These are phyloP conservation scores for Pythium chondricola DNA, from an alignment of 352 stramenopile genomes.

Conservation along the genomic window DNA sequence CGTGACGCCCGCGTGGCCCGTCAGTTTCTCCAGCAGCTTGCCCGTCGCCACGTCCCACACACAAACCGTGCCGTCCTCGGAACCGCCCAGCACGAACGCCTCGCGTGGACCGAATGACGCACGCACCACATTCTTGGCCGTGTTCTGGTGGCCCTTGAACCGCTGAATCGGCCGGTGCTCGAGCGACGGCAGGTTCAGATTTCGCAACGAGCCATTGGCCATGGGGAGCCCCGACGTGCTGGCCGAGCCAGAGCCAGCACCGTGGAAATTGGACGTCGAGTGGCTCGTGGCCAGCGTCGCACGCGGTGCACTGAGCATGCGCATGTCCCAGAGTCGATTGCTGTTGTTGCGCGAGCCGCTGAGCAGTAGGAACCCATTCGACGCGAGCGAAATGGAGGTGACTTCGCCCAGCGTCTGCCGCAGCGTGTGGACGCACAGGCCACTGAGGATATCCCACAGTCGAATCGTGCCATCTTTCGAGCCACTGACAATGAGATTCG, in stretches of 20 bases:
- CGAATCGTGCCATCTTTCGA: slow-evolving; percentile 85
- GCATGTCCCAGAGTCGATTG: slow-evolving; percentile 85
- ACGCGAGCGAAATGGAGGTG: slow-evolving; percentile 78
- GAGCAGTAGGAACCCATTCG: slow-evolving; percentile 73
- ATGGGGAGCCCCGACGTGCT: slow-evolving; percentile 1
- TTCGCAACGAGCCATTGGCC: slow-evolving; percentile 13
- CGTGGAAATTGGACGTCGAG: background rate
- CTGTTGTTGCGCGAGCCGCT: slow-evolving; percentile 85
- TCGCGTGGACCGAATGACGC: slow-evolving; percentile 80
- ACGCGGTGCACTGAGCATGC: slow-evolving; percentile 73
- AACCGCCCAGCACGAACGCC: slow-evolving; percentile 82
- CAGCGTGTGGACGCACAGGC: slow-evolving; percentile 81
- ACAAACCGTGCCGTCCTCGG: slow-evolving; percentile 80
- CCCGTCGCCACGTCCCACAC: slow-evolving; percentile 86
- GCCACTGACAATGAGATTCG: slow-evolving; percentile 80
- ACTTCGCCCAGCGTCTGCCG: slow-evolving; percentile 82
- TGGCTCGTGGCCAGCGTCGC: slow-evolving; percentile 37
- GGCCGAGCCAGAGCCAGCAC: background rate
- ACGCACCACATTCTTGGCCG: slow-evolving; percentile 83
- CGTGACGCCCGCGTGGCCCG: slow-evolving; percentile 68
- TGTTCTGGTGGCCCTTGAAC: slow-evolving; percentile 89
- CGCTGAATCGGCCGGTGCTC: slow-evolving; percentile 75
- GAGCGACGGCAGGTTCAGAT: slow-evolving; percentile 21
- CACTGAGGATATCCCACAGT: slow-evolving; percentile 85
- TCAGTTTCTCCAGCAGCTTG: slow-evolving; percentile 77